Evolutionary conservation across 2,329 filamentous ascomycete genomes (phyloP).

Genomic region (Stachybotrys echinatus): DNA sequence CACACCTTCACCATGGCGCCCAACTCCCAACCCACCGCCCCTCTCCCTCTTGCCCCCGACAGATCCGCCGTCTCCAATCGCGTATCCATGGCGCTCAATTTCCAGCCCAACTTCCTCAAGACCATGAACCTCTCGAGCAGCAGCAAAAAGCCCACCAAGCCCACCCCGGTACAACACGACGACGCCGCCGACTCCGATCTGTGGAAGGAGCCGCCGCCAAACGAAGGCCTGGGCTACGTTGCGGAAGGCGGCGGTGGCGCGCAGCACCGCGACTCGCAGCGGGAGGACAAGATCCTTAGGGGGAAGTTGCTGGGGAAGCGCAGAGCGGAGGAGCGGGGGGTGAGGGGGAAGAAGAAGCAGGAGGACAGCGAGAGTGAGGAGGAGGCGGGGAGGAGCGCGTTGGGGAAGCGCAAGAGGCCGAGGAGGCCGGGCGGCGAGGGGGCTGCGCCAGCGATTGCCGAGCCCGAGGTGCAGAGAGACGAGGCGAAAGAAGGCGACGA

Average conservation of each 20-base stretch:
- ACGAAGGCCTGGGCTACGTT: slow-evolving; percentile 37
- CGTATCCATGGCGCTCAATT: slow-evolving; percentile 32
- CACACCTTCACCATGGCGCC: slow-evolving; percentile 35
- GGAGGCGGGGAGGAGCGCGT: slow-evolving; percentile 28
- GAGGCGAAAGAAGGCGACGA: slow-evolving; percentile 1
- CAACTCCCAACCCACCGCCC: slow-evolving; percentile 24
- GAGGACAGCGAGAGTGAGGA: slow-evolving; percentile 28
- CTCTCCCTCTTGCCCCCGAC: slow-evolving; percentile 30
- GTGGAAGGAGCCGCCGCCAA: slow-evolving; percentile 17
- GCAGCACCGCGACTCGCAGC: slow-evolving; percentile 8
- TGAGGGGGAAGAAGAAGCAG: slow-evolving; percentile 7
- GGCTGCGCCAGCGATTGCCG: neutral
- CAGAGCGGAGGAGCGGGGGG: slow-evolving; percentile 6
- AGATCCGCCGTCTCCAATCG: slow-evolving; percentile 34
- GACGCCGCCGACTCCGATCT: slow-evolving; percentile 17
- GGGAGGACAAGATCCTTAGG: slow-evolving; percentile 24
- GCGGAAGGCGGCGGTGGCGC: slow-evolving; percentile 9
- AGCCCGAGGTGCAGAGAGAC: slow-evolving; percentile 1
- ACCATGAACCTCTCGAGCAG: slow-evolving; percentile 16
- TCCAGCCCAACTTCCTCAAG: slow-evolving; percentile 25
- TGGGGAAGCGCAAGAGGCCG: slow-evolving; percentile 32
- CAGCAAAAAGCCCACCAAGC: slow-evolving; percentile 6
- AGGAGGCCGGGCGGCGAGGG: slow-evolving; percentile 6
- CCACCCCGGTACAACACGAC: slow-evolving; percentile 3
- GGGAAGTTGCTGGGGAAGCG: slow-evolving; percentile 21